A percentile compares a stretch with the other conserved stretches of the same genome.
Evolutionary conservation across 306 rosid species (phyloP).

Genomic region (Clitoria ternatea): DNA sequence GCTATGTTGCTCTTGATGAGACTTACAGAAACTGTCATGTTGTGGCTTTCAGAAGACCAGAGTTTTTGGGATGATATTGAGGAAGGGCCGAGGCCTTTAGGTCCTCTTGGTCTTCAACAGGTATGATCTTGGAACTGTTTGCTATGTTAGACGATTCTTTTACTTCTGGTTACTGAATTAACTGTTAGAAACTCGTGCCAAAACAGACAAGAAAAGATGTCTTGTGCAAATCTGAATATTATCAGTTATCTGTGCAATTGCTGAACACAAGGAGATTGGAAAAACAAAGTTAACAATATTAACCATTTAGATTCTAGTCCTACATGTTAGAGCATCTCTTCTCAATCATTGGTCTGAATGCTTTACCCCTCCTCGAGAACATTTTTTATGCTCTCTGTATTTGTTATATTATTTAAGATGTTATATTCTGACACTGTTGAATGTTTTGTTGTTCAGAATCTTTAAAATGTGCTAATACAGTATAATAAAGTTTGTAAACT

Average conservation of each 20-base stretch:
- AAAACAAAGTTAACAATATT: not conserved
- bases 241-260: not conserved
- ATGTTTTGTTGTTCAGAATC: conserved; percentile 5
- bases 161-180: not conserved
- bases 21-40: conserved; percentile 92
- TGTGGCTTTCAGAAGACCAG: conserved; percentile 98
- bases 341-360: not conserved
- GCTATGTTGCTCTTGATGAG: conserved; percentile 91
- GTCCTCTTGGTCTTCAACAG: conserved; percentile 94
- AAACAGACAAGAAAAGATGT: not conserved
- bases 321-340: not conserved
- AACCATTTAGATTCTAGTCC: not conserved
- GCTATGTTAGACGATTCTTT: not conserved
- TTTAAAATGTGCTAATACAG: not conserved
- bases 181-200: not conserved
- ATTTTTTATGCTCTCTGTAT: not conserved
- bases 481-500: not conserved
- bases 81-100: conserved; percentile 90
- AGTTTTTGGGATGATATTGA: conserved; percentile 99
- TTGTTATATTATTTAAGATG: not conserved
- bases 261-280: not conserved
- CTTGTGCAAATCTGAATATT: not conserved
- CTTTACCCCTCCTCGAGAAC: not conserved
- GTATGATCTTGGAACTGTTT: conserved; percentile 33
- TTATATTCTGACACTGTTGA: not conserved